phyloP scores from a whole-genome alignment of 1,284 basidiomycete genomes.

The Rhodotorula sp. region DNA sequence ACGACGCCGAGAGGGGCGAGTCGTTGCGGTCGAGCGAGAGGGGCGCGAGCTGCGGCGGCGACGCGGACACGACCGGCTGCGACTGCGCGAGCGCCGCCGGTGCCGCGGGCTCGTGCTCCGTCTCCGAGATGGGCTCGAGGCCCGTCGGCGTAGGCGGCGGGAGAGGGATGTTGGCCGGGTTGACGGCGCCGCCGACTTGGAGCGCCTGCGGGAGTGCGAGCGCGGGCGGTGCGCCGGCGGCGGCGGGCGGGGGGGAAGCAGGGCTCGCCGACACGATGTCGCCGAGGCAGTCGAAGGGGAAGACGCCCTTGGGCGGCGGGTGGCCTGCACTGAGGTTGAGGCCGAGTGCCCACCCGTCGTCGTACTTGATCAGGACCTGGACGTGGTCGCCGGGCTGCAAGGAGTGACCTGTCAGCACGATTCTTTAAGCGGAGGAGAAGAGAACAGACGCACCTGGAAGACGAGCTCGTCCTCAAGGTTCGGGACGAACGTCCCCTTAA shows the following conservation, averaged over 20 bases:
- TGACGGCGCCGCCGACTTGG: neutral
- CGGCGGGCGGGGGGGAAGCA: neutral
- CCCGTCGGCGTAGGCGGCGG: slow-evolving; percentile 27
- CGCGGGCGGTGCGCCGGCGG: neutral
- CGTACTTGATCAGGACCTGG: slow-evolving; percentile 46
- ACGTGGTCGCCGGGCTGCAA: slow-evolving; percentile 43
- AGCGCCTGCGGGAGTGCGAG: neutral
- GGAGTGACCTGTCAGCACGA: no score
- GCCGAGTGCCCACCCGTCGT: slow-evolving; percentile 46
- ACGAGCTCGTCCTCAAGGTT: slow-evolving; percentile 45
- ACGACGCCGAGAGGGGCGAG: slow-evolving; percentile 25
- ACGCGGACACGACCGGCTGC: neutral
- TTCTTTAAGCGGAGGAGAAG: neutral
- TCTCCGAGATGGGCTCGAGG: slow-evolving; percentile 19
- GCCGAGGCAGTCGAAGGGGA: slow-evolving; percentile 47
- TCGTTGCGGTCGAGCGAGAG: slow-evolving; percentile 22
- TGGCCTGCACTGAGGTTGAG: slow-evolving; percentile 33
- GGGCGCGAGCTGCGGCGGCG: slow-evolving; percentile 29
- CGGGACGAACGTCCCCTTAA: slow-evolving; percentile 45
- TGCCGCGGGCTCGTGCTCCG: neutral
- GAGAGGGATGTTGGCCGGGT: slow-evolving; percentile 23
- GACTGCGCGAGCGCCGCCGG: neutral
- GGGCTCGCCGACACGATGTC: slow-evolving; percentile 13
- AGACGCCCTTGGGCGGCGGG: slow-evolving; percentile 41
- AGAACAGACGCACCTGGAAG: slow-evolving; percentile 30